Percentiles rank a stretch among this genome's conserved stretches.
Evolutionary conservation across 2,329 filamentous ascomycete genomes (phyloP).

Genomic region (Aspergillus ustus): DNA sequence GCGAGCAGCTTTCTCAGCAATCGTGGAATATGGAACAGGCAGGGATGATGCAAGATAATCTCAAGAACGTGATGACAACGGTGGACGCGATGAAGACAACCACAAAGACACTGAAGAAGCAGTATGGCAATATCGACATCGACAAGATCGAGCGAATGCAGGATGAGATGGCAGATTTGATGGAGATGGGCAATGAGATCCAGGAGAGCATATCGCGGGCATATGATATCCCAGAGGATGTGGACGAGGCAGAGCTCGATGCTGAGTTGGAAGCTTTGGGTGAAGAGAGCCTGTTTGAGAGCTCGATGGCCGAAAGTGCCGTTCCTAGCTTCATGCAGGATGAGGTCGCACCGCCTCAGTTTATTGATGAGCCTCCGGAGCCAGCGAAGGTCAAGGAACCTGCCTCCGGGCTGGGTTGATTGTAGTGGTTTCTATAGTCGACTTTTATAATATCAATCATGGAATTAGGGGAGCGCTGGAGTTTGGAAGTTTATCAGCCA

Average conservation of each 20-base stretch:
- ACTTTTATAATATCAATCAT: conserved; percentile 16
- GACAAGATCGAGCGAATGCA: conserved; percentile 97
- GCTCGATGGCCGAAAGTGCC: conserved; percentile 62
- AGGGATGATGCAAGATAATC: conserved; percentile 96
- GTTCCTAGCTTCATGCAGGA: conserved; percentile 89
- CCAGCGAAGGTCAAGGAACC: conserved; percentile 80
- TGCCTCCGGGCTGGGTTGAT: conserved; percentile 52
- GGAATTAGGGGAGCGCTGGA: conserved; percentile 20
- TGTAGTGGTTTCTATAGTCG: conserved; percentile 1
- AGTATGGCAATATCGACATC: conserved; percentile 96
- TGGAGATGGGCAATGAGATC: conserved; percentile 98
- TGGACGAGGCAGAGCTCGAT: conserved; percentile 94
- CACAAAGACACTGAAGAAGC: conserved; percentile 86
- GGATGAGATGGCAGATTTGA: conserved; percentile 97
- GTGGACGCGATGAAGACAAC: conserved; percentile 97
- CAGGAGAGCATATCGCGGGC: conserved; percentile 89
- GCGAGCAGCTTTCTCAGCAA: conserved; percentile 90
- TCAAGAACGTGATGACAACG: conserved; percentile 98
- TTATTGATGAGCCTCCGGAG: conserved; percentile 89
- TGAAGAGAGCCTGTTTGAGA: conserved; percentile 89
- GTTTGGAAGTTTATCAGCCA: conserved; percentile 21
- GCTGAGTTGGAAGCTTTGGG: conserved; percentile 94
- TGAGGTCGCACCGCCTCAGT: conserved; percentile 78
- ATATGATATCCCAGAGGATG: conserved; percentile 95
- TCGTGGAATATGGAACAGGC: conserved; percentile 99